Base-by-base conservation (phyloP, 129 eudicot species). In the Tagetes erecta region DNA sequence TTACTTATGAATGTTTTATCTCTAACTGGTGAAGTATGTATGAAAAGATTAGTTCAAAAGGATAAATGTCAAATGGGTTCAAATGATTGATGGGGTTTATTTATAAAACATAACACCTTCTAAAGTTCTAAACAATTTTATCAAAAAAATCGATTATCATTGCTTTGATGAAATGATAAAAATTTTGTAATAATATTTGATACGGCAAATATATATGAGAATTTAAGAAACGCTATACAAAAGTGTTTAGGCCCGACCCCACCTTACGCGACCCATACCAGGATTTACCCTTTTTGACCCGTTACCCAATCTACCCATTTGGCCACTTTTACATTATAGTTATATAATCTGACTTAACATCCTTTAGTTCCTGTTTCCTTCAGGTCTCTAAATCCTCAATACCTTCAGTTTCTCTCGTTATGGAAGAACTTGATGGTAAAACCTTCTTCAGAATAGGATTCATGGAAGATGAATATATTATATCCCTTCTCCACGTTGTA, bases 341-440 rank as follows among this genome's bases (percentile, higher is more conserved):
- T 44, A 20, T 71, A 62, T 62, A 70, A 46, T 37, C 55, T 80
- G 78, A 82, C 82, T 75, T 84, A 79, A 79, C 72, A 76, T 80
- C 70, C 67, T 35, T 45, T 83, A 92, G 97, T 86, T 76, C 66
- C 71, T 75, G 87, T 64, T 84, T 89, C 63, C 73, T 84, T 75
- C 97, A 92, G 97, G 88, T 69, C 56, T 73, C 81, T 58, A 83
- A 78, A 80, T 69, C 81, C 55, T 78, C 81, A 68, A 68, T 70
- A 71, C 65, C 80, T 46, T 70, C 72, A 58, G 12, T 83, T 45
- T 85, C 82, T 73, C 59, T 87, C 42, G 60, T 34, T 64, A 47
- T 13, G 6, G 80, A 83, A 40, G 70, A 77, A 71, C 42, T 33
- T 33, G 74, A 56, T 40, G 36, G 52, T 62, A 75, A 56, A 44